Conservation (phyloP, 2,329 filamentous ascomycete species). For the Tolypocladium sp. region DNA sequence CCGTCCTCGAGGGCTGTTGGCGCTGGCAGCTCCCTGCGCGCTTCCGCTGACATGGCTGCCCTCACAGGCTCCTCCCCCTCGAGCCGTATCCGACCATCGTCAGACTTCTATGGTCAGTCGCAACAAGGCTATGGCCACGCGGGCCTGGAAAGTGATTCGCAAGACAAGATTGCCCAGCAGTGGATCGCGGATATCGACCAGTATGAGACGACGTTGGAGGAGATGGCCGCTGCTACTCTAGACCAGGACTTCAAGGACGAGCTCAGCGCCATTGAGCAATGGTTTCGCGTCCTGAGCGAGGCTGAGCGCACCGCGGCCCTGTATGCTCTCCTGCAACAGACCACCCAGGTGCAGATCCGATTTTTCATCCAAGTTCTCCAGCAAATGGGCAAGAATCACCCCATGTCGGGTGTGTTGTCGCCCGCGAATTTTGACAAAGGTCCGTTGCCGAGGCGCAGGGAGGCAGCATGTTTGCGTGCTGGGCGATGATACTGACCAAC, state of each 20-base stretch:
- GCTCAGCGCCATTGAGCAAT: conserved; percentile 96
- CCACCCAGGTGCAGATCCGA: conserved; percentile 95
- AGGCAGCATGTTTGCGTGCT: neutral
- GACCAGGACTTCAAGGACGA: conserved; percentile 99
- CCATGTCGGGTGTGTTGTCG: conserved; percentile 90
- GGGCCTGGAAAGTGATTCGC: conserved; percentile 65
- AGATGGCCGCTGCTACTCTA: conserved; percentile 97
- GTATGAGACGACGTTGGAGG: conserved; percentile 95
- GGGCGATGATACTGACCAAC: conserved; percentile 7
- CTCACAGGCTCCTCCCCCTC: conserved; percentile 59
- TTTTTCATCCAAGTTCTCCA: conserved; percentile 99
- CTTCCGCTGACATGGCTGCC: conserved; percentile 90
- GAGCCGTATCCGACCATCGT: conserved; percentile 83
- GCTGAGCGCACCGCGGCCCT: conserved; percentile 91
- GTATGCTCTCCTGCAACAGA: conserved; percentile 94
- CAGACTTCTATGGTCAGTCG: conserved; percentile 82
- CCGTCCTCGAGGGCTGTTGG: conserved; percentile 70
- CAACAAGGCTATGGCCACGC: conserved; percentile 60
- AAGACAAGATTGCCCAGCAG: conserved; percentile 91
- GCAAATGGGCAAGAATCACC: conserved; percentile 97
- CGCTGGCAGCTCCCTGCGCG: conserved; percentile 77
- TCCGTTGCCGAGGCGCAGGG: conserved; percentile 27
- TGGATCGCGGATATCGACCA: conserved; percentile 99
- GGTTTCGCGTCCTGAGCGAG: conserved; percentile 96
- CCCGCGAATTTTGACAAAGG: conserved; percentile 96